Base-by-base conservation (phyloP, 2,329 filamentous ascomycete genomes). In the Akanthomyces muscarius region DNA sequence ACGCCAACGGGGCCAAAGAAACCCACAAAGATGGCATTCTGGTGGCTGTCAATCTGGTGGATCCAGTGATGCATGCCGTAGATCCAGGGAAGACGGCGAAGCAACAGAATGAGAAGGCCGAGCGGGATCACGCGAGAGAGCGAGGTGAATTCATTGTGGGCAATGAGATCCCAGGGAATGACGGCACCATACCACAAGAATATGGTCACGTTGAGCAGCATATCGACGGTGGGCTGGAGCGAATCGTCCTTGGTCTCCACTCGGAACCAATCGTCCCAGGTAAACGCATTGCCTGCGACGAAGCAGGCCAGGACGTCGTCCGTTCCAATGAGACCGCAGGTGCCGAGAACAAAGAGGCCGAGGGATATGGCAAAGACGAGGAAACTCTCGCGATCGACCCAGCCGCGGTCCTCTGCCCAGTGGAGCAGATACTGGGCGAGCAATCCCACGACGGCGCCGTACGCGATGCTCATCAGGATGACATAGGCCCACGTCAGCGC, bases 1-100 rank as follows among this genome's bases (percentile, higher is more conserved):
- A 97, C 92, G 3, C 94, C 92, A 62, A 97, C 93, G 0, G 93
- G 93, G 0, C 93, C 93, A 67, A 97, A 97, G 78, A 96, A 97
- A 0, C 93, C 93, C 8, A 95, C 90, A 70, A 96, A 97, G 0
- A 90, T 76, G 1, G 92, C 92, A 68, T 96, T 92, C 4, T 85
- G 83, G 36, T 83, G 74, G 47, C 89, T 81, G 63, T 92, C 85
- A 48, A 97, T 92, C 72, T 96, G 91, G 36, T 85, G 89, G 51
- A 97, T 93, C 64, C 83, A 82, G 68, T 84, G 89, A 71, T 93
- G 89, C 74, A 94, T 80, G 0, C 82, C 84, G 59, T 91, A 84
- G 0, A 97, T 81, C 71, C 92, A 86, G 0, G 93, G 93, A 7
- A 93, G 80, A 2, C 93, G 87, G 45, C 93, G 85, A 23, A 97